A percentile compares a stretch with the other conserved stretches of the same genome.
Evolutionary conservation across 768 basidiomycete genomes (phyloP).

Genomic region (Kwoniella sp.): DNA sequence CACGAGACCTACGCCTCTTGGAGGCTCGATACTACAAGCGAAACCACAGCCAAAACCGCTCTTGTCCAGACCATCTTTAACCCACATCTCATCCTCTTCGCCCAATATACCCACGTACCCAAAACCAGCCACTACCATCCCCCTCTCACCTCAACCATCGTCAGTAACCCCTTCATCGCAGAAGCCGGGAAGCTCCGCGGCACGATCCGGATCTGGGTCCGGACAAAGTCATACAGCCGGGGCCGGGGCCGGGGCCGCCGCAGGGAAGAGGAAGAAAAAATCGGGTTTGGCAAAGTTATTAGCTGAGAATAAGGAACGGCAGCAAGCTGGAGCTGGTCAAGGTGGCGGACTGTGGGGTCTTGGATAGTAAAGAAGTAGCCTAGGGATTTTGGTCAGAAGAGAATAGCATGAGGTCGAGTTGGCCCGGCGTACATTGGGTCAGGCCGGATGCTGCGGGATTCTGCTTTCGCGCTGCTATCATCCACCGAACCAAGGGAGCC

Average conservation of each 20-base stretch:
- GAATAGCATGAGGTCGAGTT: too few species aligned
- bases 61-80: conserved; percentile 21
- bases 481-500: too few species aligned
- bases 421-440: neutral
- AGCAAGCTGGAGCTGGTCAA: conserved; percentile 16
- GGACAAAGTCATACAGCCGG: neutral
- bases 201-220: neutral
- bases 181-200: neutral
- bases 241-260: conserved; percentile 1
- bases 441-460: too few species aligned
- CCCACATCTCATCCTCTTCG: conserved; percentile 28
- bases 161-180: neutral
- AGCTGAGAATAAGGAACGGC: conserved; percentile 45
- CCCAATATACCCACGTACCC: conserved; percentile 43
- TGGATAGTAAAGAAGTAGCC: conserved; percentile 21
- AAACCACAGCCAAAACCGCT: neutral
- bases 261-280: conserved; percentile 41
- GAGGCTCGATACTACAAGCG: neutral
- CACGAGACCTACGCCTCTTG: too few species aligned
- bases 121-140: conserved; percentile 12
- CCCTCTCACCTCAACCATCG: conserved; percentile 14
- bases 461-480: too few species aligned
- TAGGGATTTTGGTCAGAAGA: too few species aligned
- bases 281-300: conserved; percentile 47
- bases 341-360: conserved; percentile 36